Percentiles rank a stretch among this genome's conserved stretches.
These are phyloP conservation scores for Annulohypoxylon bovei DNA, from an alignment of 495 filamentous ascomycete species.

Conservation along the genomic window DNA sequence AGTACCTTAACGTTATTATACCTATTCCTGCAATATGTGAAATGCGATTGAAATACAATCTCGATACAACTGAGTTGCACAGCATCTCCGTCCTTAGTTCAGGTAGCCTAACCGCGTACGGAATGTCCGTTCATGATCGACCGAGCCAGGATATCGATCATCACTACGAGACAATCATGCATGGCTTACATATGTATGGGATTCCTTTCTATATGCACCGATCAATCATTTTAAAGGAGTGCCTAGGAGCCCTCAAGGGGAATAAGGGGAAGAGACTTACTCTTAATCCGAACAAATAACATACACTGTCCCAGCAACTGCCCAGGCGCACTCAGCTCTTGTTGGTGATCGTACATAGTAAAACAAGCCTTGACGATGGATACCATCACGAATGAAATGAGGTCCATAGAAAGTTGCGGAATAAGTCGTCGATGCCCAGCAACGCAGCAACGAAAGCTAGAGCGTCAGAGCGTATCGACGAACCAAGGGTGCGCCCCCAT, in stretches of 20 bases:
- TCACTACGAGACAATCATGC: slow-evolving; percentile 34
- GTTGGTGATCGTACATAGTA: background rate
- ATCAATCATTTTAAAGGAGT: slow-evolving; percentile 9
- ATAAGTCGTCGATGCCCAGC: slow-evolving; percentile 31
- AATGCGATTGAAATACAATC: background rate
- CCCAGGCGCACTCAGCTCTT: background rate
- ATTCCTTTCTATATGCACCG: slow-evolving; percentile 9
- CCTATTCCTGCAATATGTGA: slow-evolving; percentile 8
- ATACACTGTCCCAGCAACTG: background rate
- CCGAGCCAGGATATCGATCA: slow-evolving; percentile 41
- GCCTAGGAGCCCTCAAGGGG: background rate
- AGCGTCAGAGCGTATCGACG: slow-evolving; percentile 27
- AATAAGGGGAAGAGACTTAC: background rate
- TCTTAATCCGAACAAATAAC: slow-evolving; percentile 22
- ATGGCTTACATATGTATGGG: slow-evolving; percentile 11
- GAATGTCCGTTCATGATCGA: slow-evolving; percentile 36
- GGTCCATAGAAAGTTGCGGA: slow-evolving; percentile 23
- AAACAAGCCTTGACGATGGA: background rate
- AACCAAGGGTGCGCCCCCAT: slow-evolving; percentile 27
- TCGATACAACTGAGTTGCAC: slow-evolving; percentile 11
- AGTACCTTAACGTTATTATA: slow-evolving; percentile 11
- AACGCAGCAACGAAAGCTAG: slow-evolving; percentile 30
- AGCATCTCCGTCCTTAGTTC: slow-evolving; percentile 14
- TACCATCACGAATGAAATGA: slow-evolving; percentile 15
- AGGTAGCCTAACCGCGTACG: slow-evolving; percentile 37